Conservation (phyloP, 192 early-diverging fungal genomes). For the Allomyces macrogynus region DNA sequence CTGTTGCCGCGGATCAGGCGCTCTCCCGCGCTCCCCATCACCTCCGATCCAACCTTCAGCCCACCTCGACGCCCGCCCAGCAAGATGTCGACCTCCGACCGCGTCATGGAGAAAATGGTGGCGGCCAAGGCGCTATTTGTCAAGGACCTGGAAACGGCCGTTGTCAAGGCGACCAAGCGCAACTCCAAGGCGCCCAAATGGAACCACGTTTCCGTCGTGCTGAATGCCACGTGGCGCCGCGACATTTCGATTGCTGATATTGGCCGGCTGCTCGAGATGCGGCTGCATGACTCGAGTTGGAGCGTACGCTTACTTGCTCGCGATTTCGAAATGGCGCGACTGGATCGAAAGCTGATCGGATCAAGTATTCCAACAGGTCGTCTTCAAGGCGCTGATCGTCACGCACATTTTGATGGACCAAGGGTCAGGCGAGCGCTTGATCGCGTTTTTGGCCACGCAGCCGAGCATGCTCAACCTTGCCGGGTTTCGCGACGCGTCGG, state of each 20-base stretch:
- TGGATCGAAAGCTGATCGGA: too few species aligned
- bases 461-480: constrained; percentile 20
- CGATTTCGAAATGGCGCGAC: too few species aligned
- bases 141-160: constrained; percentile 20
- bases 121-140: not conserved
- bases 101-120: not conserved
- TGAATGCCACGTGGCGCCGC: constrained; percentile 23
- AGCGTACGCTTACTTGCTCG: too few species aligned
- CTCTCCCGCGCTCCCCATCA: too few species aligned
- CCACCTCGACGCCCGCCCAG: too few species aligned
- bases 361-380: constrained; percentile 5
- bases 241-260: constrained; percentile 19
- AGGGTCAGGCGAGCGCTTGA: constrained; percentile 16
- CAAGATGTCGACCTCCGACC: not conserved
- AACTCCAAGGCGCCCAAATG: constrained; percentile 26
- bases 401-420: constrained; percentile 26
- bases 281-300: constrained; percentile 28
- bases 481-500: constrained; percentile 23
- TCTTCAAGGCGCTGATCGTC: constrained; percentile 26
- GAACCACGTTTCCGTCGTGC: constrained; percentile 24
- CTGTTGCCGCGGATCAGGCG: too few species aligned
- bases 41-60: too few species aligned
- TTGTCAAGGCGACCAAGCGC: constrained; percentile 27
- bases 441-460: constrained; percentile 17
- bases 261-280: constrained; percentile 22